Conservation (phyloP, 345 rosid genomes). For the Corchorus olitorius region DNA sequence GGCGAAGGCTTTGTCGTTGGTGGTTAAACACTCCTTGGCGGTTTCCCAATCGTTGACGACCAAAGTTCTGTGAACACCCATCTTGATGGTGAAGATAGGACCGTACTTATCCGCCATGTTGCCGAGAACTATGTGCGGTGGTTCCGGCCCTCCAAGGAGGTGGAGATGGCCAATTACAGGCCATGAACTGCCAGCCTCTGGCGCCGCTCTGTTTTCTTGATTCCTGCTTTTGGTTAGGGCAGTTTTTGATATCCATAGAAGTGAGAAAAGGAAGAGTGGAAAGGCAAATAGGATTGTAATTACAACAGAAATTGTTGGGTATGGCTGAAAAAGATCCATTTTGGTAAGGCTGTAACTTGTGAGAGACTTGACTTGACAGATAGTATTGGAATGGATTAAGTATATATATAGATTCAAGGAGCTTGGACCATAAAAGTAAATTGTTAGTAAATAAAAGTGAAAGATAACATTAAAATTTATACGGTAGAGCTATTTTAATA, state of each 20-base stretch:
- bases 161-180: slow-evolving; percentile 24
- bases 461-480: too few species aligned
- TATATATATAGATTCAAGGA: too few species aligned
- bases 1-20: slow-evolving; percentile 59
- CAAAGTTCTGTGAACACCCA: slow-evolving; percentile 33
- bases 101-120: slow-evolving; percentile 36
- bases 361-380: too few species aligned
- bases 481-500: too few species aligned
- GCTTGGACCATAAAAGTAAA: too few species aligned
- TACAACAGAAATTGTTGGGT: too few species aligned
- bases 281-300: not conserved
- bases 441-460: too few species aligned
- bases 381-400: too few species aligned
- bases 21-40: slow-evolving; percentile 59
- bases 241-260: too few species aligned
- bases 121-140: slow-evolving; percentile 31
- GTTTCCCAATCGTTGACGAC: slow-evolving; percentile 38
- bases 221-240: not conserved
- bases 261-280: not conserved
- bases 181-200: not conserved
- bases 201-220: not conserved
- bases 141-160: slow-evolving; percentile 31
- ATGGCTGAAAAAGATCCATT: too few species aligned
- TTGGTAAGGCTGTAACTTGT: too few species aligned
- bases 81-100: slow-evolving; percentile 37